Evolutionary conservation across 2,329 filamentous ascomycete species (phyloP).

Genomic region (Xylariaceae sp.): DNA sequence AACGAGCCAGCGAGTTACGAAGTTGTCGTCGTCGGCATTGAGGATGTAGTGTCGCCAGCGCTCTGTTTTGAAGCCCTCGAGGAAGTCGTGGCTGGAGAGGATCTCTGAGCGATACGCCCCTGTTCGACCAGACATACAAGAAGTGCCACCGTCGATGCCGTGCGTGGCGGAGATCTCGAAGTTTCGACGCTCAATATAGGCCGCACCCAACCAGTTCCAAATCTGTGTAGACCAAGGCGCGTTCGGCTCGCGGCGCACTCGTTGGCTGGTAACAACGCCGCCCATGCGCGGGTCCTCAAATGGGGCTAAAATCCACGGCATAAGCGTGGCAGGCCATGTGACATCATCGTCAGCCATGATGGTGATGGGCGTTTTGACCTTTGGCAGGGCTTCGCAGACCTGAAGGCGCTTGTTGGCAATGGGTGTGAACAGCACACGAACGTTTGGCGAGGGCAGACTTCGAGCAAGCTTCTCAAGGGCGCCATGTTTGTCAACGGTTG

Average conservation of each 20-base stretch:
- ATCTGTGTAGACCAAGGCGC: constrained; percentile 57
- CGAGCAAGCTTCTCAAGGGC: constrained; percentile 64
- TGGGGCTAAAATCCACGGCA: constrained; percentile 88
- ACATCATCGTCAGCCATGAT: constrained; percentile 96
- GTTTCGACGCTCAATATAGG: constrained; percentile 90
- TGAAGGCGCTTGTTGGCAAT: constrained; percentile 96
- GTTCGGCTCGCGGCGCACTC: constrained; percentile 66
- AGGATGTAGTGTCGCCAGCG: constrained; percentile 84
- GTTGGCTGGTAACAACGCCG: constrained; percentile 88
- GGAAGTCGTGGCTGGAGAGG: constrained; percentile 78
- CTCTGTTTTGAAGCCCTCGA: constrained; percentile 86
- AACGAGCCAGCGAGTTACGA: constrained; percentile 94
- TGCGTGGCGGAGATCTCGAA: constrained; percentile 96
- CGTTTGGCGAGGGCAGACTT: constrained; percentile 55
- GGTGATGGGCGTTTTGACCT: constrained; percentile 78
- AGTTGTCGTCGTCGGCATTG: constrained; percentile 97
- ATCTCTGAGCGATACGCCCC: constrained; percentile 90
- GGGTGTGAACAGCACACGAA: constrained; percentile 70
- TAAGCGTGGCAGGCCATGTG: constrained; percentile 79
- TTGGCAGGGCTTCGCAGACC: constrained; percentile 84
- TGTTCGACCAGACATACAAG: constrained; percentile 91
- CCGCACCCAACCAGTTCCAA: constrained; percentile 86
- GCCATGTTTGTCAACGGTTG: constrained; percentile 73
- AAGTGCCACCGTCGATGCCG: constrained; percentile 91
- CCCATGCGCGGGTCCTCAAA: constrained; percentile 83